Evolutionary conservation across 495 filamentous ascomycete genomes (phyloP).

Genomic region (Cercophora sp.): DNA sequence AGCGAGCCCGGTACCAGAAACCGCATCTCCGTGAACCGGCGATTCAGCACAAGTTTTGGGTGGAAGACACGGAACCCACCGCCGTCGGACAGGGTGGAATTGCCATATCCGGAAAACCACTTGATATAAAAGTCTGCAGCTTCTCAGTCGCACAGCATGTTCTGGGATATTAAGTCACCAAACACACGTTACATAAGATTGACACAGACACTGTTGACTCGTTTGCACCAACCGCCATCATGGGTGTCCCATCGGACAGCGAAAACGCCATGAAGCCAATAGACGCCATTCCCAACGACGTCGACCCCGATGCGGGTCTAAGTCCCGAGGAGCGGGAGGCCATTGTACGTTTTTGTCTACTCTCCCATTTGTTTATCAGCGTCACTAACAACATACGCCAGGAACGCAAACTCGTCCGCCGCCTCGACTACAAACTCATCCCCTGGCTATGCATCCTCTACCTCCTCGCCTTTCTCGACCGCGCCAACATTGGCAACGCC

Average conservation of each 20-base stretch:
- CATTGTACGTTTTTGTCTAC: neutral
- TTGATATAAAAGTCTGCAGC: no score
- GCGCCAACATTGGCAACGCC: conserved; percentile 84
- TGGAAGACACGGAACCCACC: no score
- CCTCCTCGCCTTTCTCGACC: conserved; percentile 78
- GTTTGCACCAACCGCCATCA: neutral
- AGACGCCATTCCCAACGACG: neutral
- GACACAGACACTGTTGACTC: neutral
- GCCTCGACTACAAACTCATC: conserved; percentile 65
- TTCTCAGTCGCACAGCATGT: no score
- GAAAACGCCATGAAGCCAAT: neutral
- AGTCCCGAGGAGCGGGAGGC: neutral
- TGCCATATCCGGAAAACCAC: no score
- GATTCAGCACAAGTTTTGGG: no score
- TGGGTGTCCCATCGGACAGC: neutral
- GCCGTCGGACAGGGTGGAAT: no score
- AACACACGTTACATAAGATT: neutral
- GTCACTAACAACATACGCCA: neutral
- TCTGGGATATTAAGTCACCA: neutral
- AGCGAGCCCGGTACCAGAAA: neutral
- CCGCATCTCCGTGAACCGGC: no score
- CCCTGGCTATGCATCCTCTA: conserved; percentile 86
- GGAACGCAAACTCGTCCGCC: conserved; percentile 54
- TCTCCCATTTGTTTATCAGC: neutral
- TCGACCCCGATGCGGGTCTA: neutral